A percentile compares a stretch with the other conserved stretches of the same genome.
Evolutionary conservation across 1,284 basidiomycete genomes (phyloP).

Genomic region (Stygiomarasmius scandens): DNA sequence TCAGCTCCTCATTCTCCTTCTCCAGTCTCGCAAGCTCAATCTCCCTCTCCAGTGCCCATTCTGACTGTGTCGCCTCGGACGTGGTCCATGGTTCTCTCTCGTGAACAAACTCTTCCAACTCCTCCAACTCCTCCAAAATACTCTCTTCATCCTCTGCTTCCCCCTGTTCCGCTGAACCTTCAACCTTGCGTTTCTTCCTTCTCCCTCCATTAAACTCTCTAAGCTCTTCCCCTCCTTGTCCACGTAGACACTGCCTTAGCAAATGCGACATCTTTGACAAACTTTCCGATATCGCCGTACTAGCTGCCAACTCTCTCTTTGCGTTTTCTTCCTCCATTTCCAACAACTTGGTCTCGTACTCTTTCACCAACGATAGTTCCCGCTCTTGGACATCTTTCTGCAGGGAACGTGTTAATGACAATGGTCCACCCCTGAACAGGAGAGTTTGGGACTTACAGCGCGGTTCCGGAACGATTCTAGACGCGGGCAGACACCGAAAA

Average conservation of each 20-base stretch:
- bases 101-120: constrained; percentile 20
- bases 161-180: constrained; percentile 3
- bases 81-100: constrained; percentile 41
- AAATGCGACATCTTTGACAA: constrained; percentile 75
- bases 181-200: constrained; percentile 30
- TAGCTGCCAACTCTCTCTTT: constrained; percentile 59
- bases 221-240: constrained; percentile 72
- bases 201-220: constrained; percentile 20
- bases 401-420: not conserved
- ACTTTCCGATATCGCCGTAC: constrained; percentile 69
- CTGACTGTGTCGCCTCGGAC: constrained; percentile 43
- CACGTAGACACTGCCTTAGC: constrained; percentile 75
- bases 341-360: constrained; percentile 87
- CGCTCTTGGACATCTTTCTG: constrained; percentile 94
- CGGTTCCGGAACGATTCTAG: constrained; percentile 79
- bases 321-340: constrained; percentile 76
- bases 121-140: constrained; percentile 9
- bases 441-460: constrained; percentile 64
- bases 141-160: constrained; percentile 16
- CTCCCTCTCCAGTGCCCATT: constrained; percentile 85
- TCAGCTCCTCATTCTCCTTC: constrained; percentile 82
- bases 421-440: too few relatives aligned
- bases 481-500: not conserved
- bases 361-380: constrained; percentile 87
- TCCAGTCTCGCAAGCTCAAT: constrained; percentile 84